Base-by-base conservation (phyloP, 495 filamentous ascomycete species). In the Bryoglossum gracile region DNA sequence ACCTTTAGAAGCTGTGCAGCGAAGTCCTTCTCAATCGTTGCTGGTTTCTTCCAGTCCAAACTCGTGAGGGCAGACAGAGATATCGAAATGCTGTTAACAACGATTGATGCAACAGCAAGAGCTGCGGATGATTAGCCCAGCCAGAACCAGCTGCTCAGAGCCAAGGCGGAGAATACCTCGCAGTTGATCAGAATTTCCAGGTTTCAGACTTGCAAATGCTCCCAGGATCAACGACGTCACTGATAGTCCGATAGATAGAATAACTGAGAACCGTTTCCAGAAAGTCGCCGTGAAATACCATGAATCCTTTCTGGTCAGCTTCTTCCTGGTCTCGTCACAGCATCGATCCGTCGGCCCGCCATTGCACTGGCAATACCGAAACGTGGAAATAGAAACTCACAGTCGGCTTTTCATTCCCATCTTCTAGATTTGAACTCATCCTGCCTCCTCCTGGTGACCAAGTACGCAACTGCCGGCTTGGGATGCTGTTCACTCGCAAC, bases 201-300 rank as follows among this genome's bases (percentile, higher is more conserved):
- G 43, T 18, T 23, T 23, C n/a, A 54, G 25, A 30, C 38, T 49
- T 4, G 46, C 45, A 41, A 44, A 35, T 3, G 51, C 45, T 19
- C 33, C 18, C 1, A 54, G 18, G 2, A 54, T 45, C 1, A 54
- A 17, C 5, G 45, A 43, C 2, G 46, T 46, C 0, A 26, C 26
- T 16, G 51, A 54, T 2, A 54, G 36, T 1, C 21, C 1, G n/a
- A 54, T 50, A 1, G 51, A 54, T 3, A 37, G 8, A 8, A 46
- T 2, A 10, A 54, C 51, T 1, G 51, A 43, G 38, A 50, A 38
- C 2, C 46, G 51, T 40, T 54, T 54, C 46, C 45, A 49, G 51
- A 54, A 54, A 4, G 22, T 30, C 2, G 45, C 45, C 17, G 45
- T 44, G 38, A 34, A 21, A 32, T 54, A 54, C 36, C 35, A 50